Conservation (phyloP, 768 basidiomycete species). For the Suillus ampliporus region DNA sequence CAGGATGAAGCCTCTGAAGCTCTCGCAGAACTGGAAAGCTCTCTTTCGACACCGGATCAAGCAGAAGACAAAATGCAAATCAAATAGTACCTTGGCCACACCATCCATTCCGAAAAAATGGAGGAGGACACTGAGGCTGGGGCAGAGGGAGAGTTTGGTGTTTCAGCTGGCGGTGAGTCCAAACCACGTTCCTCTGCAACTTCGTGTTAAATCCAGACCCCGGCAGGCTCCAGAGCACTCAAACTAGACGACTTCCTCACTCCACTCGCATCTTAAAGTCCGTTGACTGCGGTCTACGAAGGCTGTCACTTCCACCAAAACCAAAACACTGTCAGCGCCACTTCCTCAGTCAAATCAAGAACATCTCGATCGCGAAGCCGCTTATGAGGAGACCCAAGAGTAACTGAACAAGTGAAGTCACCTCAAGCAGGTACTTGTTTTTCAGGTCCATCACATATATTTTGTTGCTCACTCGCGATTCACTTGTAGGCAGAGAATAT, state of each 20-base stretch:
- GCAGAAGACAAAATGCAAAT: slow-evolving; percentile 60
- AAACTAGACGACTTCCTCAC: slow-evolving; percentile 77
- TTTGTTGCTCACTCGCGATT: slow-evolving; percentile 10
- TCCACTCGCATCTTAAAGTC: slow-evolving; percentile 64
- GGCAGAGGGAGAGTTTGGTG: slow-evolving; percentile 81
- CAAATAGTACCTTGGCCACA: slow-evolving; percentile 19
- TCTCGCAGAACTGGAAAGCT: slow-evolving; percentile 71
- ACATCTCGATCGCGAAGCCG: slow-evolving; percentile 89
- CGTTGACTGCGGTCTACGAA: slow-evolving; percentile 68
- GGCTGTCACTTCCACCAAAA: slow-evolving; percentile 61
- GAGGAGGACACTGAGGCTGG: slow-evolving; percentile 80
- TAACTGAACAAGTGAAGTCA: slow-evolving; percentile 94
- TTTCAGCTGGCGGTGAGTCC: slow-evolving; percentile 49
- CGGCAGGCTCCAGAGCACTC: slow-evolving; percentile 58
- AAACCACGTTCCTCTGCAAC: slow-evolving; percentile 5
- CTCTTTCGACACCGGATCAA: slow-evolving; percentile 69
- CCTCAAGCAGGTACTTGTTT: slow-evolving; percentile 73
- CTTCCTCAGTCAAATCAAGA: slow-evolving; percentile 88
- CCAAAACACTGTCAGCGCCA: slow-evolving; percentile 75
- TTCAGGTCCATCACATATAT: background rate
- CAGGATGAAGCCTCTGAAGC: slow-evolving; percentile 59
- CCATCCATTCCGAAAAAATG: slow-evolving; percentile 52
- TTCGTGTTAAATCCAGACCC: background rate
- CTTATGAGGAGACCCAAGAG: slow-evolving; percentile 90
- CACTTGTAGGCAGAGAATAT: slow-evolving; percentile 82